phyloP scores from a whole-genome alignment of 2,329 filamentous ascomycete genomes.

The Neocucurbitaria cava region DNA sequence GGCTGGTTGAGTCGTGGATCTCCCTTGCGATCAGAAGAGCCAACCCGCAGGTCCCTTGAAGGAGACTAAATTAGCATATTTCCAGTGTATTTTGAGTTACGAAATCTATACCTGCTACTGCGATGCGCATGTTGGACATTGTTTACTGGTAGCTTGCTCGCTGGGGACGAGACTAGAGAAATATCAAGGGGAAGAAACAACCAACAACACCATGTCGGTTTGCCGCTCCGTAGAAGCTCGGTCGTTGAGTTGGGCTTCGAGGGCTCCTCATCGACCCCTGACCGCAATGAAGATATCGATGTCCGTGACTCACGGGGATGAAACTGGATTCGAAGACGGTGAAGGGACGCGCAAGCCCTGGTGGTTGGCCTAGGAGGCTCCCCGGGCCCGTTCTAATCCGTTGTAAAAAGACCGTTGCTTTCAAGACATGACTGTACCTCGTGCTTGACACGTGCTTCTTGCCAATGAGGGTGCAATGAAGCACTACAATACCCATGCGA shows the following conservation, averaged over 20 bases:
- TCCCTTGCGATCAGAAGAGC: slow-evolving; percentile 65
- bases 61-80: neutral
- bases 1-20: slow-evolving; percentile 67
- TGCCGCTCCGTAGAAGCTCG: slow-evolving; percentile 5
- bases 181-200: neutral
- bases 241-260: slow-evolving; percentile 8
- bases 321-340: slow-evolving; percentile 26
- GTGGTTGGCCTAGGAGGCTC: slow-evolving; percentile 12
- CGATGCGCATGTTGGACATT: slow-evolving; percentile 63
- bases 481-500: slow-evolving; percentile 15
- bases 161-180: neutral
- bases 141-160: slow-evolving; percentile 16
- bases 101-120: slow-evolving; percentile 55
- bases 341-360: slow-evolving; percentile 20
- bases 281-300: slow-evolving; percentile 21
- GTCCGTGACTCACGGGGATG: slow-evolving; percentile 41
- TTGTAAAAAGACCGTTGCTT: slow-evolving; percentile 10
- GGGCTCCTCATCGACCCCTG: slow-evolving; percentile 8
- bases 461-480: slow-evolving; percentile 26
- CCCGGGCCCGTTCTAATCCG: slow-evolving; percentile 15
- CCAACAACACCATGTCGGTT: slow-evolving; percentile 3
- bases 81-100: neutral
- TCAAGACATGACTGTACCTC: slow-evolving; percentile 6
- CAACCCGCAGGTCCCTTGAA: slow-evolving; percentile 63
- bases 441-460: slow-evolving; percentile 5